Percentiles rank a stretch among this genome's conserved stretches.
Conservation (phyloP, 768 basidiomycete species). For the Dentipellis sp. region DNA sequence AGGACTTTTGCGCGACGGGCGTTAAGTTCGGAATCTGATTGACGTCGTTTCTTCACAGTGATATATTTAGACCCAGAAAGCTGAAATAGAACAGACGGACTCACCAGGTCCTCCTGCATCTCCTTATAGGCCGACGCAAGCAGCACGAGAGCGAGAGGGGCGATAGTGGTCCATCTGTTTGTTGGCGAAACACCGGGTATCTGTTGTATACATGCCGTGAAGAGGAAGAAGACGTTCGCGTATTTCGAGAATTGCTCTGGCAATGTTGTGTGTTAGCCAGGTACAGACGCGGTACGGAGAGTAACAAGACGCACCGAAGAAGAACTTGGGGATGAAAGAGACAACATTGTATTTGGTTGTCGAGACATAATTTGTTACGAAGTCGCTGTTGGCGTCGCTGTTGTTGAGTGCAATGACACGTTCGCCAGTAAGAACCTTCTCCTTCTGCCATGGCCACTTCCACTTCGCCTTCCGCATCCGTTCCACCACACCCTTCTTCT, state of each 20-base stretch:
- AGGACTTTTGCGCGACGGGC: slow-evolving; percentile 74
- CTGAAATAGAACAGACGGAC: slow-evolving; percentile 19
- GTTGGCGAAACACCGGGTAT: slow-evolving; percentile 97
- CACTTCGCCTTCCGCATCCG: slow-evolving; percentile 33
- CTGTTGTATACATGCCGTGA: slow-evolving; percentile 95
- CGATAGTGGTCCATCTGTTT: slow-evolving; percentile 91
- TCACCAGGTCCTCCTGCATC: slow-evolving; percentile 84
- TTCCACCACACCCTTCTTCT: slow-evolving; percentile 1
- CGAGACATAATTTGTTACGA: slow-evolving; percentile 74
- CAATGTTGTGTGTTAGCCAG: slow-evolving; percentile 6
- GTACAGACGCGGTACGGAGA: not conserved
- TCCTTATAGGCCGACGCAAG: slow-evolving; percentile 96
- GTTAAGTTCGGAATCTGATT: slow-evolving; percentile 89
- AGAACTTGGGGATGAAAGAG: slow-evolving; percentile 88
- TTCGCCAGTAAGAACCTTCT: slow-evolving; percentile 56
- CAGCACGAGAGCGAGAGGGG: slow-evolving; percentile 78
- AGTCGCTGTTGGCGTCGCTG: slow-evolving; percentile 52
- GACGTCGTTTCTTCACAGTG: slow-evolving; percentile 76
- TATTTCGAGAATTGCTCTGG: slow-evolving; percentile 98
- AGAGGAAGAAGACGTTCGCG: slow-evolving; percentile 97
- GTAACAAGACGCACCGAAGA: slow-evolving; percentile 54
- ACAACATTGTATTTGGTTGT: slow-evolving; percentile 91
- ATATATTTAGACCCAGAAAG: not conserved
- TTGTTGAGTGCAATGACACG: slow-evolving; percentile 82
- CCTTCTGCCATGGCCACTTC: slow-evolving; percentile 83